Evolutionary conservation across 2,329 filamentous ascomycete genomes (phyloP).

Genomic region (Aspergillus quadrilineatus): DNA sequence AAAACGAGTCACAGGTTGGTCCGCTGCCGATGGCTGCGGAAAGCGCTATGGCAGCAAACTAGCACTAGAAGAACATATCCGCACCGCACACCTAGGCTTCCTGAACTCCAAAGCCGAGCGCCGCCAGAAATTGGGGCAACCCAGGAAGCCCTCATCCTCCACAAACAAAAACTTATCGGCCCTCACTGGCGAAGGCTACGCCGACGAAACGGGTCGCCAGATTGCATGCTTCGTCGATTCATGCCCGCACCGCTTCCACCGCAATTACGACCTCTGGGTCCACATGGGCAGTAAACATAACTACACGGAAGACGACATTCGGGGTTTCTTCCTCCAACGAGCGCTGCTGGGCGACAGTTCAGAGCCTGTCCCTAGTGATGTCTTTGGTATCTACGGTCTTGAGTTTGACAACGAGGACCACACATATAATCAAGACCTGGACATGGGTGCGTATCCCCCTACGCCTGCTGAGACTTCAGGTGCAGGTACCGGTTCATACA

Average conservation of each 20-base stretch:
- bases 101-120: conserved; percentile 44
- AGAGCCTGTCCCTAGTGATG: conserved; percentile 23
- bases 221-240: conserved; percentile 52
- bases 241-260: conserved; percentile 57
- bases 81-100: conserved; percentile 74
- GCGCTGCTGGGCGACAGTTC: conserved; percentile 35
- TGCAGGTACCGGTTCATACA: too few relatives aligned
- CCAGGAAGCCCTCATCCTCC: conserved; percentile 12
- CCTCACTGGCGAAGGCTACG: conserved; percentile 59
- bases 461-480: background rate
- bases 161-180: conserved; percentile 28
- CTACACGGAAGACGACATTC: conserved; percentile 40
- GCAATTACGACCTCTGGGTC: conserved; percentile 57
- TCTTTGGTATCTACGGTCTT: conserved; percentile 39
- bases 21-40: conserved; percentile 65
- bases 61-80: conserved; percentile 78
- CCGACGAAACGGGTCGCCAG: conserved; percentile 47
- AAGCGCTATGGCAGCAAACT: conserved; percentile 73
- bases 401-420: conserved; percentile 30
- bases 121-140: conserved; percentile 34
- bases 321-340: conserved; percentile 41
- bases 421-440: conserved; percentile 12
- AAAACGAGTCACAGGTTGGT: conserved; percentile 64
- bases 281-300: conserved; percentile 53
- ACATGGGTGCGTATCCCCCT: conserved; percentile 1